Conservation (phyloP, 495 filamentous ascomycete species). For the Oidiodendron maius region DNA sequence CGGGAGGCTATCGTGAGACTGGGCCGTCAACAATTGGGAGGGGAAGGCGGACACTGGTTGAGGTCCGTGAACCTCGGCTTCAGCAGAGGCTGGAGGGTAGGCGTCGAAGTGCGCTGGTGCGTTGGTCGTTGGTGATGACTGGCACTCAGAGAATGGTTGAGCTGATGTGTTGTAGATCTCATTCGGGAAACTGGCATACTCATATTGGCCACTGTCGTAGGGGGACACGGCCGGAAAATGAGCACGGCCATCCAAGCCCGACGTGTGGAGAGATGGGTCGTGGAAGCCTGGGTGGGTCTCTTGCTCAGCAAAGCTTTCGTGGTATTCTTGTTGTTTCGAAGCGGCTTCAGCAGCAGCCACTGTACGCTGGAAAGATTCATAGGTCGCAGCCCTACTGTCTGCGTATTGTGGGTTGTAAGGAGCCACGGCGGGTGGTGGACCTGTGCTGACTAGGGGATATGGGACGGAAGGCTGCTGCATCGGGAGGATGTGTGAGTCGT, state of each 20-base stretch:
- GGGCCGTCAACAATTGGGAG: conserved; percentile 10
- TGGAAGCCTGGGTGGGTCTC: conserved; percentile 3
- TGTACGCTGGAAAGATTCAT: conserved; percentile 22
- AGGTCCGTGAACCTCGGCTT: conserved; percentile 1
- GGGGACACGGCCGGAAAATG: conserved; percentile 17
- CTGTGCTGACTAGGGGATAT: conserved; percentile 4
- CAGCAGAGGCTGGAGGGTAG: conserved; percentile 6
- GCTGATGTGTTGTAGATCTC: conserved; percentile 7
- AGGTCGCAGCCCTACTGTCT: conserved; percentile 16
- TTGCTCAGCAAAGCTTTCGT: conserved; percentile 6
- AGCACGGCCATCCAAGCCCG: conserved; percentile 9
- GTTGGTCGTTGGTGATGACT: conserved; percentile 3
- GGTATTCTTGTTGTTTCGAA: conserved; percentile 13
- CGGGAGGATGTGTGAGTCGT: conserved; percentile 2
- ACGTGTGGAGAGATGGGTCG: conserved; percentile 5
- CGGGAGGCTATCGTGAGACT: conserved; percentile 7
- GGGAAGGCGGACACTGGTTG: conserved; percentile 11
- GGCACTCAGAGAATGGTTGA: conserved; percentile 9
- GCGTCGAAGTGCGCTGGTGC: conserved; percentile 13
- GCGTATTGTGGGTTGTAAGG: conserved; percentile 22
- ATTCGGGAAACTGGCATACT: conserved; percentile 12
- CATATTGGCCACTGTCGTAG: conserved; percentile 10
- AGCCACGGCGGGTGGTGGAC: conserved; percentile 17
- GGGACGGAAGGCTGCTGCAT: conserved; percentile 8
- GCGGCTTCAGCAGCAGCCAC: conserved; percentile 16